Evolutionary conservation across 192 early-diverging fungal genomes (phyloP).

Genomic region (Coemansia sp.): DNA sequence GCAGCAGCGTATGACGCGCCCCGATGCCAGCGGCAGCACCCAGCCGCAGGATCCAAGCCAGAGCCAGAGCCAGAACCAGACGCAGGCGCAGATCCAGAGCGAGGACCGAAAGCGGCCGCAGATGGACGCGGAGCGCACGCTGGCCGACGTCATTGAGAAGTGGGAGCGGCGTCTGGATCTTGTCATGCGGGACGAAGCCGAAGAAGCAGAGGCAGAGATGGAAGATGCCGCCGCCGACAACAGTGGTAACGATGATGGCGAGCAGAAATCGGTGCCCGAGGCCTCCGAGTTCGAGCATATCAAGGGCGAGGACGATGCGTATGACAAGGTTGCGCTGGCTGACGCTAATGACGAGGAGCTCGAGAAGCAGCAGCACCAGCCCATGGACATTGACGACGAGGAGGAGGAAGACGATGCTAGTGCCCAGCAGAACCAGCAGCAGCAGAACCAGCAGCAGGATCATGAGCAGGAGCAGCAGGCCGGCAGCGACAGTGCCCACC

Average conservation of each 20-base stretch:
- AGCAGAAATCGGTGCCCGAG: slow-evolving; percentile 25
- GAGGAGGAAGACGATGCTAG: slow-evolving; percentile 55
- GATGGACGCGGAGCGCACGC: slow-evolving; percentile 75
- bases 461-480: neutral
- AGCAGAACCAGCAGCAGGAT: slow-evolving; percentile 35
- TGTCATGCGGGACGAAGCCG: slow-evolving; percentile 61
- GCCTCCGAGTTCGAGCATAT: slow-evolving; percentile 58
- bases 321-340: slow-evolving; percentile 62
- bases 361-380: slow-evolving; percentile 52
- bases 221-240: slow-evolving; percentile 52
- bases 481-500: slow-evolving; percentile 18
- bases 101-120: slow-evolving; percentile 48
- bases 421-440: slow-evolving; percentile 46
- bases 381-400: slow-evolving; percentile 66
- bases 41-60: slow-evolving; percentile 16
- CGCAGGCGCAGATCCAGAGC: slow-evolving; percentile 18
- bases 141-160: slow-evolving; percentile 91
- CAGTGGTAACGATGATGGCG: slow-evolving; percentile 54
- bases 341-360: slow-evolving; percentile 65
- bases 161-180: slow-evolving; percentile 86
- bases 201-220: slow-evolving; percentile 24
- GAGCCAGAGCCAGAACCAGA: neutral
- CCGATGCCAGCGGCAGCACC: slow-evolving; percentile 11
- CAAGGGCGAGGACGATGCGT: slow-evolving; percentile 68
- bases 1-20: slow-evolving; percentile 5